Evolutionary conservation across 805 yeast genomes (phyloP), one percentile per base, ranked within the genome.

Genomic region (Myxozyma sirexii): DNA sequence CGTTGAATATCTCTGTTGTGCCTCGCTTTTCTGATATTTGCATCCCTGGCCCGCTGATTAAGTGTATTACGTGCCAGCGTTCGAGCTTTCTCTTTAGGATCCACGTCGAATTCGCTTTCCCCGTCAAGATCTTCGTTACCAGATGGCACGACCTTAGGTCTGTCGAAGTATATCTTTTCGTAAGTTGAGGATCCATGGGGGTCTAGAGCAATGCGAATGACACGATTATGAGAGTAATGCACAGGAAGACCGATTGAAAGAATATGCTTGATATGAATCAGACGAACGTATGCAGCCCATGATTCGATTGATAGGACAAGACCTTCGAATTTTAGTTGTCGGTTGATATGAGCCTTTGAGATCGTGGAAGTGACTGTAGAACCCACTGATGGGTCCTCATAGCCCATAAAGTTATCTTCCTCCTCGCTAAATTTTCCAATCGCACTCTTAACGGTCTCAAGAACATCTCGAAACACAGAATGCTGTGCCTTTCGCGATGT

Each of bases 381-480:
- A n/a, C 53, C 47, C 52, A 62, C 8, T 23, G 39, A 31, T 37
- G 55, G 58, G 38, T 54, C 31, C 23, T 46, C 60, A 26, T 55
- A 35, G 6, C 55, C 49, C 38, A 51, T 41, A 10, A 47, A 55
- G 29, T 64, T 54, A 10, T 47, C 53, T 2, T 51, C 54, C 10
- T 47, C 33, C 17, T 50, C 31, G 39, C 26, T 24, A 1, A 47
- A 10, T 0, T 48, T n/a, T 17, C 52, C 57, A 7, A 62, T 44
- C 3, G 66, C 59, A 4, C 50, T 13, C n/a, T 41, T 51, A 4
- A 67, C 69, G 2, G 69, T 67, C n/a, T 56, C 65, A 33, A 64
- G 50, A 12, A 67, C 60, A 45, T 67, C 69, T 3, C 69, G 63
- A 41, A 67, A 67, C 27, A 65, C 56, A 13, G 67, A 61, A 27